Conservation (phyloP, 1,284 basidiomycete genomes). For the Trametes polyzona region DNA sequence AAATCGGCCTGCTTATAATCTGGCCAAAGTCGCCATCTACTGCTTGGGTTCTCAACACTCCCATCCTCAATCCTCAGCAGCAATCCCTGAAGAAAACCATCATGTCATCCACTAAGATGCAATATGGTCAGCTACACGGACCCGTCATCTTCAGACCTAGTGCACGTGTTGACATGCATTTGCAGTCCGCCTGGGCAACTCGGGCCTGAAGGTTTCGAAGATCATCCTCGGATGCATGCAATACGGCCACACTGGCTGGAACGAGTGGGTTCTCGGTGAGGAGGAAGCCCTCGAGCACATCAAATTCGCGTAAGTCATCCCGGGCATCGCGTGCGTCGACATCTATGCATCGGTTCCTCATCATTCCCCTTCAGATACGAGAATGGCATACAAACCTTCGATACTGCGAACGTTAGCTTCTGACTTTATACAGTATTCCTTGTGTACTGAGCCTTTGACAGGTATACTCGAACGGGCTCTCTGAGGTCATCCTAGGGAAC, state of each 20-base stretch:
- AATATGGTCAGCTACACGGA: no score
- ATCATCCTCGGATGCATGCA: conserved; percentile 44
- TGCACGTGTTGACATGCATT: neutral
- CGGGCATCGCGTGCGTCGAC: neutral
- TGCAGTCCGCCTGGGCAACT: conserved; percentile 43
- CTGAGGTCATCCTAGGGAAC: conserved; percentile 77
- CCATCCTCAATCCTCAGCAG: no score
- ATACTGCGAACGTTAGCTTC: conserved; percentile 27
- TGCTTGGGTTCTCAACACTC: no score
- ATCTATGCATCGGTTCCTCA: neutral
- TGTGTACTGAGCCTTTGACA: neutral
- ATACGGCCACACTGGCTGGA: conserved; percentile 39
- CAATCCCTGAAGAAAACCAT: no score
- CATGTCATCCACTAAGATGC: no score
- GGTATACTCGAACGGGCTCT: conserved; percentile 56
- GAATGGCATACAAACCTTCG: conserved; percentile 31
- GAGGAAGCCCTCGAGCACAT: conserved; percentile 39
- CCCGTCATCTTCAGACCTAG: no score
- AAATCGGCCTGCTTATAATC: no score
- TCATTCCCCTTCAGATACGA: conserved; percentile 20
- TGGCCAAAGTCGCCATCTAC: no score
- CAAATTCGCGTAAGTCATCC: conserved; percentile 40
- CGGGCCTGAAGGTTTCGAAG: conserved; percentile 46
- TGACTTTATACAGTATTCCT: neutral
- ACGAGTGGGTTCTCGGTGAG: conserved; percentile 42